phyloP scores from a whole-genome alignment of 768 basidiomycete species.

The Symmetrospora coprosmae region DNA sequence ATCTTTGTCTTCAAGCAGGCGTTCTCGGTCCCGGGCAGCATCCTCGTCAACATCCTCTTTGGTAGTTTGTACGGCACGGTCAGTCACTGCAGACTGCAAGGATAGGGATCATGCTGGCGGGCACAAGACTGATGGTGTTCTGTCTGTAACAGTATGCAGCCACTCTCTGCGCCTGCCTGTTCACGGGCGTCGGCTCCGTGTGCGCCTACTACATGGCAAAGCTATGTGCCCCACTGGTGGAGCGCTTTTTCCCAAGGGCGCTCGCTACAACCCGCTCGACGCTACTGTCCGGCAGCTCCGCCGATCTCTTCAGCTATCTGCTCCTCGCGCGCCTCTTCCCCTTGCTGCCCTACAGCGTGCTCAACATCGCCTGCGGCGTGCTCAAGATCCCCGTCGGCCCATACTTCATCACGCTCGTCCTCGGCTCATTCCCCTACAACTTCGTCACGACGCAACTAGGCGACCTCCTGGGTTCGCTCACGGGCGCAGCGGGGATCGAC shows the following conservation, averaged over 20 bases:
- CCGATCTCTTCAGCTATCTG: slow-evolving; percentile 31
- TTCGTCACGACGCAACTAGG: slow-evolving; percentile 33
- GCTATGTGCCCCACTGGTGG: slow-evolving; percentile 30
- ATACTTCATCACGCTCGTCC: slow-evolving; percentile 32
- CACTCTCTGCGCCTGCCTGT: slow-evolving; percentile 29
- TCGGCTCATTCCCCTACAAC: slow-evolving; percentile 34
- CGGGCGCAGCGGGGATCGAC: slow-evolving; percentile 22
- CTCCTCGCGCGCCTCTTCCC: slow-evolving; percentile 34
- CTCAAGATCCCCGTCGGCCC: slow-evolving; percentile 28
- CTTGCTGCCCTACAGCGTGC: slow-evolving; percentile 31
- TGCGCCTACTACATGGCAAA: slow-evolving; percentile 32
- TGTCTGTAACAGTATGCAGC: slow-evolving; percentile 21
- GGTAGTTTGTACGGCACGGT: slow-evolving; percentile 32
- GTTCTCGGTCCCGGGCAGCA: slow-evolving; percentile 32
- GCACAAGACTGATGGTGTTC: not conserved
- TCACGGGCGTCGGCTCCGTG: slow-evolving; percentile 31
- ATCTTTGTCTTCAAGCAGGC: slow-evolving; percentile 34
- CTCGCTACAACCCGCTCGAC: slow-evolving; percentile 25
- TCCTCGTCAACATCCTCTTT: slow-evolving; percentile 33
- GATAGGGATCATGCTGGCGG: too few species aligned
- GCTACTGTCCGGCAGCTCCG: slow-evolving; percentile 22
- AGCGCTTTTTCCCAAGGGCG: slow-evolving; percentile 32
- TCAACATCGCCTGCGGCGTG: slow-evolving; percentile 34
- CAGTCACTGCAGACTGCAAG: too few species aligned
- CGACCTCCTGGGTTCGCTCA: slow-evolving; percentile 27